Percentiles rank a stretch among this genome's conserved stretches.
These are phyloP conservation scores for Pichia eremophila DNA, from an alignment of 805 yeast genomes.

Conservation along the genomic window DNA sequence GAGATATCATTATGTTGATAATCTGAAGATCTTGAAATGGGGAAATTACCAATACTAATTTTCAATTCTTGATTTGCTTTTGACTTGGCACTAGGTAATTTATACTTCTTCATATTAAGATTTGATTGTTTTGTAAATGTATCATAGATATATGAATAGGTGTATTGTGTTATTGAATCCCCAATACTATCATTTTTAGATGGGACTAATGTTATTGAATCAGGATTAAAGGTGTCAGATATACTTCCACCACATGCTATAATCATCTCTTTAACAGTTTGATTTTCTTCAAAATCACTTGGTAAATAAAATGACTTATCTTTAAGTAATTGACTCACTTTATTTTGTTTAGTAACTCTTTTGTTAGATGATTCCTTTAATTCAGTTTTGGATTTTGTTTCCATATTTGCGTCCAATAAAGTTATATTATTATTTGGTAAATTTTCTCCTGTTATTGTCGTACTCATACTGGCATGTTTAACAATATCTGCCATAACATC, in stretches of 20 bases:
- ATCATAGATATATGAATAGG: conserved; percentile 17
- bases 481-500: conserved; percentile 4
- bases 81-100: background rate
- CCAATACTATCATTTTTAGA: background rate
- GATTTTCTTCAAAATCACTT: conserved; percentile 9
- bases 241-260: conserved; percentile 18
- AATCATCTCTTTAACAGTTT: conserved; percentile 13
- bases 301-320: conserved; percentile 14
- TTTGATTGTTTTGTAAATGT: conserved; percentile 12
- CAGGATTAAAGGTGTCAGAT: background rate
- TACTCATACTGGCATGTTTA: background rate
- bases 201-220: background rate
- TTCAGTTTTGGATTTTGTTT: background rate
- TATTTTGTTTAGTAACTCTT: background rate
- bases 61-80: conserved; percentile 6
- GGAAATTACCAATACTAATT: conserved; percentile 19
- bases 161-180: conserved; percentile 8
- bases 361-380: background rate
- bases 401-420: background rate
- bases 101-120: conserved; percentile 15
- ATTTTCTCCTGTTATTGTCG: background rate
- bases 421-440: background rate
- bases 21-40: conserved; percentile 1
- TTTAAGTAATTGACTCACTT: background rate
- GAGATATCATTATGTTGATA: background rate